Conservation (phyloP, 495 filamentous ascomycete species). For the Astrothelium subdiscretum region DNA sequence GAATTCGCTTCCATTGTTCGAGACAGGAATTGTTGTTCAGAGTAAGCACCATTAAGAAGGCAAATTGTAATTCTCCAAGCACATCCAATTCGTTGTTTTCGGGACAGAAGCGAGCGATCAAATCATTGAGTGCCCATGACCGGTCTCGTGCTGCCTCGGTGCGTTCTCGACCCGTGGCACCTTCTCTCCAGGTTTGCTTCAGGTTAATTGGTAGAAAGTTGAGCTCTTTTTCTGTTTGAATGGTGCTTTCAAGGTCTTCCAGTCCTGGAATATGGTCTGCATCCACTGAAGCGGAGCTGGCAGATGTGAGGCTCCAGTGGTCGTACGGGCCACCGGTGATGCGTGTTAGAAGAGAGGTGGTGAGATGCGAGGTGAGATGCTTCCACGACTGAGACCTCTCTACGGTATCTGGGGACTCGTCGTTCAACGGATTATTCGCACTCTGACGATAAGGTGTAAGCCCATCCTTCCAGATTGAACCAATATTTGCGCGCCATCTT, state of each 20-base stretch:
- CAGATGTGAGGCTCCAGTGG: slow-evolving; percentile 41
- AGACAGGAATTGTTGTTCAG: slow-evolving; percentile 77
- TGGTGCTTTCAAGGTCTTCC: slow-evolving; percentile 14
- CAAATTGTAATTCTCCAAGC: slow-evolving; percentile 79
- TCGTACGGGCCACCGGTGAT: slow-evolving; percentile 34
- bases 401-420: slow-evolving; percentile 8
- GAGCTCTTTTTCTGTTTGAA: slow-evolving; percentile 29
- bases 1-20: slow-evolving; percentile 75
- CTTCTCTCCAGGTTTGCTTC: slow-evolving; percentile 53
- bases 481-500: slow-evolving; percentile 33
- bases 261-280: slow-evolving; percentile 31
- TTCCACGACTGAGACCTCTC: slow-evolving; percentile 31
- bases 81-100: slow-evolving; percentile 34
- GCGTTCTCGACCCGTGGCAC: slow-evolving; percentile 57
- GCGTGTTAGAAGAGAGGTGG: slow-evolving; percentile 31
- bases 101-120: slow-evolving; percentile 31
- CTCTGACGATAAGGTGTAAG: slow-evolving; percentile 33
- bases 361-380: slow-evolving; percentile 40
- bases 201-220: slow-evolving; percentile 43
- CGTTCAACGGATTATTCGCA: neutral
- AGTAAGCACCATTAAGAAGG: slow-evolving; percentile 68
- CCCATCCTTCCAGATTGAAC: slow-evolving; percentile 30
- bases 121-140: slow-evolving; percentile 52
- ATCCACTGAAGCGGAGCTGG: slow-evolving; percentile 35
- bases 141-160: slow-evolving; percentile 62